Percentiles rank a stretch among this genome's conserved stretches.
phyloP scores from a whole-genome alignment of 129 eudicot genomes.

The Escallonia rubra region DNA sequence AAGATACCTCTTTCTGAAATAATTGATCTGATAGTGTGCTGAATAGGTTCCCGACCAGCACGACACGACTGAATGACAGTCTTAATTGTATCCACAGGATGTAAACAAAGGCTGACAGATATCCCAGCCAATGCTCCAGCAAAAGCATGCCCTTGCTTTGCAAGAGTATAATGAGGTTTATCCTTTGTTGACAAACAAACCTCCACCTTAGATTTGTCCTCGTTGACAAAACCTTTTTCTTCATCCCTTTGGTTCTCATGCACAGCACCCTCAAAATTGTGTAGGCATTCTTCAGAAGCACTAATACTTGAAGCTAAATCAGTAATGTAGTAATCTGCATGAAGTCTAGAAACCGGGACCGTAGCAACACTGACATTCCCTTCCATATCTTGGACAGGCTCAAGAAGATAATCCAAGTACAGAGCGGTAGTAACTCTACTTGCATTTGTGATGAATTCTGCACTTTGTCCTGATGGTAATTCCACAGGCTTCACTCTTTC shows the following conservation, averaged over 20 bases:
- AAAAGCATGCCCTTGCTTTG: conserved; percentile 89
- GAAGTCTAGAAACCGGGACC: conserved; percentile 15
- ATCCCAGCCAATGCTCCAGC: conserved; percentile 96
- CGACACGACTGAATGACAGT: conserved; percentile 84
- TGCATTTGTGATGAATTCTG: conserved; percentile 3
- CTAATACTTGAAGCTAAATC: conserved; percentile 6
- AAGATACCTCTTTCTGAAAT: conserved; percentile 78
- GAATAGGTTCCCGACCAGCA: conserved; percentile 55
- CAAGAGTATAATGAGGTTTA: conserved; percentile 35
- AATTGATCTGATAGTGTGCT: conserved; percentile 52
- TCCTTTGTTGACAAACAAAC: conserved; percentile 17
- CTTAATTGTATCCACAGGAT: conserved; percentile 92
- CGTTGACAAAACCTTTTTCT: conserved; percentile 7
- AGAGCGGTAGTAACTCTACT: conserved; percentile 12
- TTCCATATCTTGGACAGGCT: conserved; percentile 16
- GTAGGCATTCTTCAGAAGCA: conserved; percentile 10
- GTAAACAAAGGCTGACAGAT: conserved; percentile 85
- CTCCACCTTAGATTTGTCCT: conserved; percentile 20
- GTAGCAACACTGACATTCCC: conserved; percentile 11
- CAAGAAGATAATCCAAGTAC: conserved; percentile 25
- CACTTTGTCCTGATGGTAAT: conserved; percentile 10
- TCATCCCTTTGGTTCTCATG: conserved; percentile 22
- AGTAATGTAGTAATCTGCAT: conserved; percentile 6
- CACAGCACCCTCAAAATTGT: conserved; percentile 13
- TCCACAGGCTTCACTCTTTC: conserved; percentile 16